Percentiles rank a stretch among this genome's conserved stretches.
Evolutionary conservation across 495 filamentous ascomycete species (phyloP).

Genomic region (Hapsidospora chrysogenum): DNA sequence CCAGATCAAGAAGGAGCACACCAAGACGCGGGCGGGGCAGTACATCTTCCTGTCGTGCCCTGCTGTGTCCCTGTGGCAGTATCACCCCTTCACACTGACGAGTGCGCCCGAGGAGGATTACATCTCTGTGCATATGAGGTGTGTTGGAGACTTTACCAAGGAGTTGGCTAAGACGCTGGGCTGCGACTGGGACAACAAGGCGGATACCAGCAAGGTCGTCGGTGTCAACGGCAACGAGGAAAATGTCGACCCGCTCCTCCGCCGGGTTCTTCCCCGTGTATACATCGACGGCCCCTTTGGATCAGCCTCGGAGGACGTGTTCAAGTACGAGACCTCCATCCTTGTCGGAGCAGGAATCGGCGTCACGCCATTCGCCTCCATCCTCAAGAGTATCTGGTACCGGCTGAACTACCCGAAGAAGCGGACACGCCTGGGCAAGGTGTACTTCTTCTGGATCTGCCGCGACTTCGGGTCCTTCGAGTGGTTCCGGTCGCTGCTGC

Average conservation of each 20-base stretch:
- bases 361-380: conserved; percentile 60
- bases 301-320: conserved; percentile 61
- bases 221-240: conserved; percentile 40
- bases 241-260: conserved; percentile 50
- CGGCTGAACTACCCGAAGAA: conserved; percentile 68
- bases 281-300: conserved; percentile 70
- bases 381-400: conserved; percentile 76
- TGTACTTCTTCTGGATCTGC: conserved; percentile 81
- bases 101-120: conserved; percentile 71
- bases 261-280: conserved; percentile 51
- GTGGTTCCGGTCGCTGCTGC: conserved; percentile 65
- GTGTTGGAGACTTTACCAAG: conserved; percentile 53
- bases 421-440: conserved; percentile 55
- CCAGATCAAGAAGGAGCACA: conserved; percentile 70
- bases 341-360: conserved; percentile 57
- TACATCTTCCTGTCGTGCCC: conserved; percentile 75
- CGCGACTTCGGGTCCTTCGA: conserved; percentile 64
- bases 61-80: conserved; percentile 63
- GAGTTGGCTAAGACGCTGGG: conserved; percentile 46
- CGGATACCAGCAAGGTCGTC: conserved; percentile 41
- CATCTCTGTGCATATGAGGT: conserved; percentile 63
- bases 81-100: conserved; percentile 65
- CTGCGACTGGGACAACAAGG: conserved; percentile 46
- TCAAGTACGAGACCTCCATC: conserved; percentile 58
- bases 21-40: conserved; percentile 61